These are phyloP conservation scores for Vitis cinerea DNA, from an alignment of 164 flowering plant species.

Conservation along the genomic window DNA sequence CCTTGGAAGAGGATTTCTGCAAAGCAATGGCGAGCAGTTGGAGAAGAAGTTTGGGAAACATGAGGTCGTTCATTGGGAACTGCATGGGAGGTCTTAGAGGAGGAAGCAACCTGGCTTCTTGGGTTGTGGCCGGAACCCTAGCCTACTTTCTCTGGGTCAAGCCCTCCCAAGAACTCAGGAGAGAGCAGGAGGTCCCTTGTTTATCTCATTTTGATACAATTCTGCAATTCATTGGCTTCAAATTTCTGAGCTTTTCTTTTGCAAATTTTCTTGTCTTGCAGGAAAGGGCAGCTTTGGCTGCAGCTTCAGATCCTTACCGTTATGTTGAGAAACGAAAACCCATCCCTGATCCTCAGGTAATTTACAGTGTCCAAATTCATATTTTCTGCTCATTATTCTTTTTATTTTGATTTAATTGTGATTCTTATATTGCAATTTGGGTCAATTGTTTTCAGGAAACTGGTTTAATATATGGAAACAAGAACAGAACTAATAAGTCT, in stretches of 20 bases:
- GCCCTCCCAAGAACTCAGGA: slow-evolving; percentile 80
- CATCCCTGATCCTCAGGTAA: slow-evolving; percentile 82
- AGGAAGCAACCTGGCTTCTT: slow-evolving; percentile 75
- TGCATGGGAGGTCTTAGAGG: slow-evolving; percentile 85
- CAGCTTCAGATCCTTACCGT: slow-evolving; percentile 62
- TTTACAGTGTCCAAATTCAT: not conserved
- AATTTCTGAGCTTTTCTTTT: slow-evolving; percentile 1
- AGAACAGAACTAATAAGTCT: slow-evolving; percentile 31
- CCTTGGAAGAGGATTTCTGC: not conserved
- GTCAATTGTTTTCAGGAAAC: slow-evolving; percentile 41
- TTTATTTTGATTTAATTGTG: not conserved
- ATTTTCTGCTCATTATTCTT: not conserved
- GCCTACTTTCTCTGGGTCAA: slow-evolving; percentile 95
- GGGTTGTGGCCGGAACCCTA: slow-evolving; percentile 89
- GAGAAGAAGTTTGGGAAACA: slow-evolving; percentile 62
- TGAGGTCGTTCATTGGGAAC: slow-evolving; percentile 71
- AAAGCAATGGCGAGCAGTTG: slow-evolving; percentile 47
- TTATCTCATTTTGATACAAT: not conserved
- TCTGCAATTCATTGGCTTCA: not conserved
- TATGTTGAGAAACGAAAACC: slow-evolving; percentile 77
- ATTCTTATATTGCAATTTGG: not conserved
- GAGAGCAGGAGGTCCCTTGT: slow-evolving; percentile 59
- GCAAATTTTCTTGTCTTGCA: slow-evolving; percentile 15
- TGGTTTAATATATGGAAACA: slow-evolving; percentile 82
- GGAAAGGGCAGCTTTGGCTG: slow-evolving; percentile 75